A percentile compares a stretch with the other conserved stretches of the same genome.
These are phyloP conservation scores for Botrytis deweyae DNA, from an alignment of 2,329 filamentous ascomycete genomes.

Conservation along the genomic window DNA sequence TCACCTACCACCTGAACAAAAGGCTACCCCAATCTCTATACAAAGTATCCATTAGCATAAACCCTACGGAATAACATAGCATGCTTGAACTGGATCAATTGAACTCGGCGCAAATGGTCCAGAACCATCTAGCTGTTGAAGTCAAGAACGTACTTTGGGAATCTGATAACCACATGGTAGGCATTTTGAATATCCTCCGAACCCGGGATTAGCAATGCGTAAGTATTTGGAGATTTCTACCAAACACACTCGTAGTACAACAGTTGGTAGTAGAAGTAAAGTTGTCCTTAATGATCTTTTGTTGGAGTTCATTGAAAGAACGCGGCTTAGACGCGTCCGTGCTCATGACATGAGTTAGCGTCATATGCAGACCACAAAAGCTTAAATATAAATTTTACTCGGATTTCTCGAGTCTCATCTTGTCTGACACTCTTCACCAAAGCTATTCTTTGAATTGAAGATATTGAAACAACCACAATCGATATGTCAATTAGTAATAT, in stretches of 20 bases:
- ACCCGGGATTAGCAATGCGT: neutral
- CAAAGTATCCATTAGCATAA: slow-evolving; percentile 33
- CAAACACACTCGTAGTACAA: neutral
- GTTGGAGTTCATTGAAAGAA: slow-evolving; percentile 18
- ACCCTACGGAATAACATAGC: neutral
- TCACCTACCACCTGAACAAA: slow-evolving; percentile 91
- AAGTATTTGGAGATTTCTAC: slow-evolving; percentile 1
- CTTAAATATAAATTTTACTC: slow-evolving; percentile 20
- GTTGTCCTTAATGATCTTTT: slow-evolving; percentile 17
- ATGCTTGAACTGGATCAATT: slow-evolving; percentile 21
- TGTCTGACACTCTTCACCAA: neutral
- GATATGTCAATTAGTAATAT: neutral
- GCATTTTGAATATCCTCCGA: slow-evolving; percentile 35
- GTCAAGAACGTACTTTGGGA: slow-evolving; percentile 72
- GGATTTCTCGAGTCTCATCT: neutral
- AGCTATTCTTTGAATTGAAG: neutral
- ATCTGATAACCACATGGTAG: slow-evolving; percentile 90
- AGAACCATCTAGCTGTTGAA: neutral
- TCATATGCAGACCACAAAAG: slow-evolving; percentile 9
- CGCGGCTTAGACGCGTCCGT: slow-evolving; percentile 19
- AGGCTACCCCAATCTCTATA: slow-evolving; percentile 91
- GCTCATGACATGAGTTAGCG: slow-evolving; percentile 11
- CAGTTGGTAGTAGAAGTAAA: slow-evolving; percentile 9
- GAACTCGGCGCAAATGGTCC: slow-evolving; percentile 30
- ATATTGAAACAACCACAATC: neutral